Percentiles rank a stretch among this genome's conserved stretches.
Evolutionary conservation across 2,329 filamentous ascomycete genomes (phyloP).

Genomic region (Penicillium sp.): DNA sequence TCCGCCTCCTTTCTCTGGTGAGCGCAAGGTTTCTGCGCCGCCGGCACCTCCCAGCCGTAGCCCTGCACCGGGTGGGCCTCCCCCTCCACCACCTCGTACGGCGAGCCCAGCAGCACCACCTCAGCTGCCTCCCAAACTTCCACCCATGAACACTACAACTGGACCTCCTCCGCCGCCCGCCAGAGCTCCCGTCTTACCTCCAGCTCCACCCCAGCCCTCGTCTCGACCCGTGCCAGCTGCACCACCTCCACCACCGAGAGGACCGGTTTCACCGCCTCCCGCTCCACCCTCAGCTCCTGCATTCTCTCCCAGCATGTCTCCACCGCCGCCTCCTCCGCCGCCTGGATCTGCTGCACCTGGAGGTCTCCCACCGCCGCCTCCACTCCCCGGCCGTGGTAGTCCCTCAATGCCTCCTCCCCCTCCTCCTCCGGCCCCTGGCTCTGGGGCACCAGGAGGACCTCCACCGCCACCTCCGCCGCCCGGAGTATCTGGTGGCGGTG

Average conservation of each 20-base stretch:
- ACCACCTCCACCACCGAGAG: constrained; percentile 45
- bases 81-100: constrained; percentile 59
- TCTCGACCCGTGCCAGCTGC: constrained; percentile 27
- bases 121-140: constrained; percentile 49
- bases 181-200: constrained; percentile 48
- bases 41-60: constrained; percentile 72
- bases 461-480: constrained; percentile 47
- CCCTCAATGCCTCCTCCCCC: constrained; percentile 21
- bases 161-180: constrained; percentile 59
- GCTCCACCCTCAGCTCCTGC: constrained; percentile 24
- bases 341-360: constrained; percentile 26
- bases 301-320: constrained; percentile 38
- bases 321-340: constrained; percentile 36
- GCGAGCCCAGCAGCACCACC: constrained; percentile 44
- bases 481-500: constrained; percentile 43
- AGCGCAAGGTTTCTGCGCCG: constrained; percentile 58
- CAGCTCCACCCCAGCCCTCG: constrained; percentile 26
- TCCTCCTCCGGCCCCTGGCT: constrained; percentile 42
- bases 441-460: constrained; percentile 36
- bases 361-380: constrained; percentile 41
- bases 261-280: constrained; percentile 32
- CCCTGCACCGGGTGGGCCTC: constrained; percentile 56
- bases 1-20: constrained; percentile 72
- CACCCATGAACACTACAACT: constrained; percentile 33
- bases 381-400: constrained; percentile 31